Evolutionary conservation across 768 basidiomycete species (phyloP), one percentile per base, ranked within the genome.

Genomic region (Rossbeevera mucosa): DNA sequence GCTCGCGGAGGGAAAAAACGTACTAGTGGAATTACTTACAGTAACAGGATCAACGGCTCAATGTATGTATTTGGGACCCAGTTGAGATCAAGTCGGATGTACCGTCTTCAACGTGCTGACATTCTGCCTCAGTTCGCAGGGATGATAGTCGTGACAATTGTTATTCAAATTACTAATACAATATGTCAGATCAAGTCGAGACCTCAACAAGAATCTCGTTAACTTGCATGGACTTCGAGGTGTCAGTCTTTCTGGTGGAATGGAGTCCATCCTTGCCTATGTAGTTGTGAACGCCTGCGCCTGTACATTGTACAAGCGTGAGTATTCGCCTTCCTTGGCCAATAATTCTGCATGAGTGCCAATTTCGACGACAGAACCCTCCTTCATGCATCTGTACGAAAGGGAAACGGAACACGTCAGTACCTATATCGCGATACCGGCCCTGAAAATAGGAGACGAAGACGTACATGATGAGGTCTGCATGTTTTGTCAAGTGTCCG

Each of bases 381-480:
- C n/a, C n/a, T n/a, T n/a, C n/a, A n/a, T n/a, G n/a, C n/a, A n/a
- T n/a, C n/a, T n/a, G n/a, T n/a, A n/a, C n/a, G n/a, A n/a, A n/a
- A n/a, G n/a, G n/a, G n/a, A n/a, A n/a, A n/a, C n/a, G n/a, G n/a
- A n/a, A n/a, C n/a, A n/a, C n/a, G n/a, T n/a, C n/a, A n/a, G n/a
- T n/a, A n/a, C n/a, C n/a, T n/a, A n/a, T n/a, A n/a, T n/a, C n/a
- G n/a, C n/a, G n/a, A n/a, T n/a, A n/a, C n/a, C n/a, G n/a, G n/a
- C n/a, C n/a, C n/a, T n/a, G n/a, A n/a, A n/a, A n/a, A n/a, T n/a
- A n/a, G n/a, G n/a, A n/a, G n/a, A n/a, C n/a, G 25, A 26, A 36
- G 20, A 58, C 72, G 29, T 42, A 74, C 72, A 75, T 51, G 24
- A 75, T 71, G 3, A 67, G 21, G 47, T 74, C 71, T 0, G 74